phyloP scores from a whole-genome alignment of 192 early-diverging fungal species.

The Podila minutissima region DNA sequence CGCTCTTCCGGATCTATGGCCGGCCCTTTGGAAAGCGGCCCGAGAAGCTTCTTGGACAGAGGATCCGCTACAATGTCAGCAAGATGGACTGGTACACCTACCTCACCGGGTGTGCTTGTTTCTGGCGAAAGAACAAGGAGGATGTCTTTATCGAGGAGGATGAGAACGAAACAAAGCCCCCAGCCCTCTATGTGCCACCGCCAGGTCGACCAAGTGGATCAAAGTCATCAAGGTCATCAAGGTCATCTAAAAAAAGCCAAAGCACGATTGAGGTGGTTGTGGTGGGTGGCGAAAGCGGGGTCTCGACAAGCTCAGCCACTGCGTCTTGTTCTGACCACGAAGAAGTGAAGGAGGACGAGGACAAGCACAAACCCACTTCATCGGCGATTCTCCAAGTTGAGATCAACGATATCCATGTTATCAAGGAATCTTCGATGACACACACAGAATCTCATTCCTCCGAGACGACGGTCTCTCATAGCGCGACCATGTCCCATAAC shows the following conservation, averaged over 20 bases:
- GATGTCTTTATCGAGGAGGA: conserved; percentile 17
- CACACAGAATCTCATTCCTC: too few species aligned
- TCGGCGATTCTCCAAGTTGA: too few species aligned
- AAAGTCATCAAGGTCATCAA: not conserved
- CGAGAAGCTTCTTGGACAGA: conserved; percentile 6
- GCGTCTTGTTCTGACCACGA: too few species aligned
- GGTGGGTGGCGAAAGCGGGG: not conserved
- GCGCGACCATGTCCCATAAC: too few species aligned
- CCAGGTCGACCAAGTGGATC: not conserved
- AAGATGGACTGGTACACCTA: conserved; percentile 14
- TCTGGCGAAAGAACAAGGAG: conserved; percentile 18
- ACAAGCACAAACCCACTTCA: too few species aligned
- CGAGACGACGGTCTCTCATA: too few species aligned
- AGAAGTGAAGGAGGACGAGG: too few species aligned
- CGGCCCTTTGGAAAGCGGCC: conserved; percentile 45
- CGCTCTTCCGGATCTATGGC: conserved; percentile 34
- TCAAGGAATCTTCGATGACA: too few species aligned
- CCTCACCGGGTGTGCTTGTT: conserved; percentile 22
- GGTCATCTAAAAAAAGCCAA: not conserved
- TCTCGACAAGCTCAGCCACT: not conserved
- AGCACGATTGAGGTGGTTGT: not conserved
- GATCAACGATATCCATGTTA: too few species aligned
- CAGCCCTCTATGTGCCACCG: not conserved
- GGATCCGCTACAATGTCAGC: not conserved
- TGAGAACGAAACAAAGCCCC: not conserved